Conservation (phyloP, 2,329 filamentous ascomycete genomes). For the Paraphoma chrysanthemicola region DNA sequence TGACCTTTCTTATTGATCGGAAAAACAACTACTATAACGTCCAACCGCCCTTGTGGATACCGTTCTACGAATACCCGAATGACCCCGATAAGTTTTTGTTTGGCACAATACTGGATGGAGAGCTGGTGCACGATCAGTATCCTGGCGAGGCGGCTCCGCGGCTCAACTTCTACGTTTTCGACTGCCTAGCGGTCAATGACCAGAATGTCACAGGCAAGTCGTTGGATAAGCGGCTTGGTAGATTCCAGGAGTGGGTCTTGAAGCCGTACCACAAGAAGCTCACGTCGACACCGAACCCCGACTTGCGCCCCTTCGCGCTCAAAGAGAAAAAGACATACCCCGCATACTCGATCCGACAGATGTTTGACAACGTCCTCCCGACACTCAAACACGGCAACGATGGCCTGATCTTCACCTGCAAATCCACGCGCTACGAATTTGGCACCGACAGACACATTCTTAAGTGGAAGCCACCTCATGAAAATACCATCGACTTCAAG, state of each 20-base stretch:
- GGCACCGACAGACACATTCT: conserved; percentile 93
- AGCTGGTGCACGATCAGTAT: conserved; percentile 85
- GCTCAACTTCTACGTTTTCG: conserved; percentile 89
- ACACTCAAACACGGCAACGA: conserved; percentile 91
- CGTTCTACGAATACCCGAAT: conserved; percentile 66
- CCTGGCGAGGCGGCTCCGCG: conserved; percentile 67
- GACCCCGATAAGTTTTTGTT: conserved; percentile 71
- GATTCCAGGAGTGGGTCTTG: conserved; percentile 80
- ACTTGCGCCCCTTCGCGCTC: conserved; percentile 74
- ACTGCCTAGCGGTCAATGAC: conserved; percentile 83
- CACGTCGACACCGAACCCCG: conserved; percentile 59
- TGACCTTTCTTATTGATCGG: conserved; percentile 93
- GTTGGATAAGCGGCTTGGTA: conserved; percentile 86
- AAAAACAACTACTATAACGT: conserved; percentile 97
- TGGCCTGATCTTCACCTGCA: conserved; percentile 96
- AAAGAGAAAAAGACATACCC: conserved; percentile 90
- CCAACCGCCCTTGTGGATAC: conserved; percentile 77
- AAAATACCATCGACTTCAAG: conserved; percentile 94
- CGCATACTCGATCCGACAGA: conserved; percentile 75
- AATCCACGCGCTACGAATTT: conserved; percentile 81
- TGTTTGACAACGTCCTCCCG: conserved; percentile 88
- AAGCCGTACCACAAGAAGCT: conserved; percentile 65
- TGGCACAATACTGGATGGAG: conserved; percentile 87
- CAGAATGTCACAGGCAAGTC: conserved; percentile 78
- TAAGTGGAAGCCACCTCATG: conserved; percentile 96